Conservation (phyloP, 257 asterid genomes). For the Eucommia ulmoides region DNA sequence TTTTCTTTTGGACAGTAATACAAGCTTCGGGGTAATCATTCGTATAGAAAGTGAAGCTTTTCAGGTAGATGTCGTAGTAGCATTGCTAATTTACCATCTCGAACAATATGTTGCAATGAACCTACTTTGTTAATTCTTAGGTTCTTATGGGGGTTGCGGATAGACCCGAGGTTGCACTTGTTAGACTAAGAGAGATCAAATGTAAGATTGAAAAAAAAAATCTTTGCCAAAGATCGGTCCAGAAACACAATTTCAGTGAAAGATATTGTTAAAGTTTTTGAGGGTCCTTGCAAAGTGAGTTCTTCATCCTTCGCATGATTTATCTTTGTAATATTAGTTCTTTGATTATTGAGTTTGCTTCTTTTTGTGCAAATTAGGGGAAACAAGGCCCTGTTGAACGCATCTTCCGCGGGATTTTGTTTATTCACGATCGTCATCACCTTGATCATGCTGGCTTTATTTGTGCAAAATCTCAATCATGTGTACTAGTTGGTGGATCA, state of each 20-base stretch:
- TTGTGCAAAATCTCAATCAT: conserved; percentile 78
- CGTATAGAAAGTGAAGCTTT: conserved; percentile 96
- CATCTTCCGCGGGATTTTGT: conserved; percentile 62
- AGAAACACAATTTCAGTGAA: conserved; percentile 68
- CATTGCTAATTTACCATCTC: too few relatives aligned
- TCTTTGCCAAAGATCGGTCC: conserved; percentile 53
- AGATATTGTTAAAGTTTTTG: conserved; percentile 80
- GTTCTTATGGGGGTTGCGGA: conserved; percentile 93
- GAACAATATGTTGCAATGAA: conserved; percentile 18
- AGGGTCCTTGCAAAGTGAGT: conserved; percentile 84
- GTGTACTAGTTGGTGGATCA: conserved; percentile 90
- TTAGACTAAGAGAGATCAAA: conserved; percentile 81
- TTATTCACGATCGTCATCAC: conserved; percentile 83
- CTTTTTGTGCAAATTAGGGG: conserved; percentile 33
- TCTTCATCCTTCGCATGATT: conserved; percentile 6
- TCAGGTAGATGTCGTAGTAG: conserved; percentile 46
- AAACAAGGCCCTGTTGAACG: conserved; percentile 96
- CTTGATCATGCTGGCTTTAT: conserved; percentile 97
- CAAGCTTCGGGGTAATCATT: conserved; percentile 89
- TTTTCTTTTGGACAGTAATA: too few relatives aligned
- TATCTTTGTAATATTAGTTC: too few relatives aligned
- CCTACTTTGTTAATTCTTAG: conserved; percentile 22
- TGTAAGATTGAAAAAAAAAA: conserved; percentile 68
- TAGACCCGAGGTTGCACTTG: conserved; percentile 90
- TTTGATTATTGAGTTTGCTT: conserved; percentile 7